Percentiles rank a stretch among this genome's conserved stretches.
These are phyloP conservation scores for Emericellopsis cladophorae DNA, from an alignment of 2,329 filamentous ascomycete genomes.

Conservation along the genomic window DNA sequence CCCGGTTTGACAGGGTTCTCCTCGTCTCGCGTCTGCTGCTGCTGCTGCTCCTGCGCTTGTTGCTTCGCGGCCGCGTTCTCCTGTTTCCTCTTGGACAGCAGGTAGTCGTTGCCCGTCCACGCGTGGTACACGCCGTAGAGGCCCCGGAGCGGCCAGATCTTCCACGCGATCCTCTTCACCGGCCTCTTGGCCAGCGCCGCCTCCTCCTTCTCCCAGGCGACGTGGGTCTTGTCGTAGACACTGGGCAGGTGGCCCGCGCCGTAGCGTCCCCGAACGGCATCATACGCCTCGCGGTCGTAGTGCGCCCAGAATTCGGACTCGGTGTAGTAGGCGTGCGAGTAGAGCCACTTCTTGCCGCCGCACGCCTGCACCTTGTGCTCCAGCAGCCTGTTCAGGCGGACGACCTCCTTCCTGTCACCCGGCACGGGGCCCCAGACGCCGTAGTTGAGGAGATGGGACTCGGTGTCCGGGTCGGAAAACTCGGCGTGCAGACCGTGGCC, in stretches of 20 bases:
- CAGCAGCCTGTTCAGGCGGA: slow-evolving; percentile 43
- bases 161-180: slow-evolving; percentile 16
- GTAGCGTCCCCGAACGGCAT: slow-evolving; percentile 44
- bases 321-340: slow-evolving; percentile 56
- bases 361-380: slow-evolving; percentile 46
- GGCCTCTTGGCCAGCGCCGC: slow-evolving; percentile 10
- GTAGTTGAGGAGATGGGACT: slow-evolving; percentile 41
- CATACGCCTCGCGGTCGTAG: slow-evolving; percentile 49
- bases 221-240: slow-evolving; percentile 56
- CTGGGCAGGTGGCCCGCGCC: slow-evolving; percentile 44
- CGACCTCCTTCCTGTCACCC: slow-evolving; percentile 27
- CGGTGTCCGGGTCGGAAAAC: slow-evolving; percentile 22
- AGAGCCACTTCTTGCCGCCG: slow-evolving; percentile 57
- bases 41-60: background rate
- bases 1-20: background rate
- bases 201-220: slow-evolving; percentile 24
- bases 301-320: slow-evolving; percentile 56
- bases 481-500: slow-evolving; percentile 33
- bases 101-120: slow-evolving; percentile 29
- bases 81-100: slow-evolving; percentile 21
- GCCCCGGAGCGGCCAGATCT: slow-evolving; percentile 29
- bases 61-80: background rate
- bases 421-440: slow-evolving; percentile 46
- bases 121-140: slow-evolving; percentile 33
- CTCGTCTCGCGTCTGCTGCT: background rate